Conservation (phyloP, 2,329 filamentous ascomycete genomes). For the Incumbomyces delicatus region DNA sequence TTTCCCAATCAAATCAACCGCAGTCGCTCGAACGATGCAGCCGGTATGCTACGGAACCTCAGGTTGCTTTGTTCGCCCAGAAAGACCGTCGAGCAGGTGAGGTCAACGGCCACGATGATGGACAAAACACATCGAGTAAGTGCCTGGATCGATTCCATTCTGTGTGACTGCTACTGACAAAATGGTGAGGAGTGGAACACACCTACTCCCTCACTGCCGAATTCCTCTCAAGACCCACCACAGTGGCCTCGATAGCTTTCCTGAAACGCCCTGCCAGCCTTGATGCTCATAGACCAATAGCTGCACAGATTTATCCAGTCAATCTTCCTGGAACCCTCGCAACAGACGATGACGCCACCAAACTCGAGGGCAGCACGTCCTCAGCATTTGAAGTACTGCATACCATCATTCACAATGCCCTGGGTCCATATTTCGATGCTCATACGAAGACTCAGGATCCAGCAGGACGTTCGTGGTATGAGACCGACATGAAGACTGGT, state of each 20-base stretch:
- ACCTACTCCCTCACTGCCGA: constrained; percentile 74
- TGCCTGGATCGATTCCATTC: too few species aligned
- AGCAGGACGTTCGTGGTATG: constrained; percentile 60
- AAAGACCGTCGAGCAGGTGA: constrained; percentile 49
- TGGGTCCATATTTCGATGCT: constrained; percentile 95
- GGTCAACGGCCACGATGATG: constrained; percentile 25
- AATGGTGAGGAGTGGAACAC: constrained; percentile 38
- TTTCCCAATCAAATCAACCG: constrained; percentile 59
- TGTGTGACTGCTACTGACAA: constrained; percentile 3
- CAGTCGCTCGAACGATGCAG: constrained; percentile 82
- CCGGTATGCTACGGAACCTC: constrained; percentile 79
- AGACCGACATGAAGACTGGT: constrained; percentile 84
- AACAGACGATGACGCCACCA: constrained; percentile 9
- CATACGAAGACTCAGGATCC: constrained; percentile 75
- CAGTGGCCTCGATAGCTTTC: constrained; percentile 74
- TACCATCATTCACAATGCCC: constrained; percentile 78
- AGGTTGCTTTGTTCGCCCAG: constrained; percentile 75
- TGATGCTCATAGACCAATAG: constrained; percentile 70
- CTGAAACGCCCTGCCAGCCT: constrained; percentile 84
- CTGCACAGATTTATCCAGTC: constrained; percentile 82
- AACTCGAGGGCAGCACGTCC: constrained; percentile 58
- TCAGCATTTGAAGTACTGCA: constrained; percentile 90
- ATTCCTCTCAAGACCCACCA: constrained; percentile 68
- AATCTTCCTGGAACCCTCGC: constrained; percentile 73
- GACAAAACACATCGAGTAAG: constrained; percentile 24